Evolutionary conservation across 169 alveolate genomes (phyloP).

Genomic region (Plasmodium chabaudi): DNA sequence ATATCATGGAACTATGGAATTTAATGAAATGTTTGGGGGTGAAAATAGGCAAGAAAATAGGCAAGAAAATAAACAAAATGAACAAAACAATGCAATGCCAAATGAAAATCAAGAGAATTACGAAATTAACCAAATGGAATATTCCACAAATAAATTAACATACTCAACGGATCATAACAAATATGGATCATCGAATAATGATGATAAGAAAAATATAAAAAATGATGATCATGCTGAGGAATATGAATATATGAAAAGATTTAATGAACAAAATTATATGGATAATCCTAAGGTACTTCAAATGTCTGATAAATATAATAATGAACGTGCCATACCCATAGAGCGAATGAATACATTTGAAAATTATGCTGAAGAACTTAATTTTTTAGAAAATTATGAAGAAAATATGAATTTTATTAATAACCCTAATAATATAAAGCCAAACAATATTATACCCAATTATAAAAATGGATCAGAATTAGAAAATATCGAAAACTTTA

Average conservation of each 20-base stretch:
- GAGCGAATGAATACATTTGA: conserved; percentile 55
- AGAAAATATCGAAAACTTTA: conserved; percentile 25
- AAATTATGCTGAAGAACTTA: conserved; percentile 39
- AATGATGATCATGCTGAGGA: neutral
- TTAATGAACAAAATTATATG: conserved; percentile 21
- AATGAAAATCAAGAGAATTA: neutral
- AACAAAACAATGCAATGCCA: neutral
- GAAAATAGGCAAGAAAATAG: neutral
- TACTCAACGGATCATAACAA: neutral
- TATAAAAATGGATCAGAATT: neutral
- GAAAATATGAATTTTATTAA: neutral
- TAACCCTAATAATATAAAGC: neutral
- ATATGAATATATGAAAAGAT: conserved; percentile 41
- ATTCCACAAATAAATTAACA: neutral
- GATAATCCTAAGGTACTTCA: conserved; percentile 10
- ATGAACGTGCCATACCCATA: conserved; percentile 44
- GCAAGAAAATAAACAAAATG: neutral
- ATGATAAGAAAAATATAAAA: neutral
- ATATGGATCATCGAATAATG: neutral
- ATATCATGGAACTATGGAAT: neutral
- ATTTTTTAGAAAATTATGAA: conserved; percentile 28
- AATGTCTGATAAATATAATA: conserved; percentile 12
- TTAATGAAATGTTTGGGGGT: neutral
- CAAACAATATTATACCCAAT: neutral
- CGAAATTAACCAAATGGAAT: no score